Evolutionary conservation across 345 rosid genomes (phyloP).

Genomic region (Pugionium dolabratum): DNA sequence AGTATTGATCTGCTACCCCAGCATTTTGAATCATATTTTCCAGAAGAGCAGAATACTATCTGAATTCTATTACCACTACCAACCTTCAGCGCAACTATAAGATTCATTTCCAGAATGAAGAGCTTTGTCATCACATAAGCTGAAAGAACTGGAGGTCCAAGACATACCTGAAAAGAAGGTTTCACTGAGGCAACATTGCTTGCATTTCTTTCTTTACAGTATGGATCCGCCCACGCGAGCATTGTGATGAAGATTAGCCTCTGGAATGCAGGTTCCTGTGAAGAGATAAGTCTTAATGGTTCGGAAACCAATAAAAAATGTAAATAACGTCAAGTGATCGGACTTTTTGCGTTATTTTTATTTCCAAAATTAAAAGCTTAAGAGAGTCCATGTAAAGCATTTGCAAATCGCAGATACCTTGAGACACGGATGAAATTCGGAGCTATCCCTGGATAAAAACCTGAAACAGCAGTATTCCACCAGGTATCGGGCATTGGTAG

Average conservation of each 20-base stretch:
- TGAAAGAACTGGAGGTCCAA: conserved; percentile 10
- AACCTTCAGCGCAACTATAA: conserved; percentile 19
- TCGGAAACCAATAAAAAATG: background rate
- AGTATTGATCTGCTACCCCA: conserved; percentile 19
- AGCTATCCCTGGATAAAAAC: conserved; percentile 80
- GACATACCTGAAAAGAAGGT: conserved; percentile 65
- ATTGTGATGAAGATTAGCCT: conserved; percentile 84
- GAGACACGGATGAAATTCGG: conserved; percentile 76
- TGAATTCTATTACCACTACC: conserved; percentile 17
- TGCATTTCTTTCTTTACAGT: conserved; percentile 46
- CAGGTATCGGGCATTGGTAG: conserved; percentile 65
- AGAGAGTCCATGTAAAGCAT: background rate
- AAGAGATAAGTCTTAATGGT: conserved; percentile 9
- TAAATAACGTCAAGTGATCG: background rate
- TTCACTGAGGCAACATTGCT: conserved; percentile 40
- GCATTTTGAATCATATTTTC: background rate
- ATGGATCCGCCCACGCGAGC: conserved; percentile 95
- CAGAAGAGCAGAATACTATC: conserved; percentile 5
- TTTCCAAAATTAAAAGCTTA: background rate
- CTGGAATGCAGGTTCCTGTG: conserved; percentile 90
- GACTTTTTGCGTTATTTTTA: background rate
- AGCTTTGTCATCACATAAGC: conserved; percentile 3
- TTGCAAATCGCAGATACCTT: conserved; percentile 53
- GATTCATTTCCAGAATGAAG: background rate
- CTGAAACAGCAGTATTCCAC: conserved; percentile 96